A percentile compares a stretch with the other conserved stretches of the same genome.
These are phyloP conservation scores for Amoebophrya sp. DNA, from an alignment of 169 alveolate genomes.

Conservation along the genomic window DNA sequence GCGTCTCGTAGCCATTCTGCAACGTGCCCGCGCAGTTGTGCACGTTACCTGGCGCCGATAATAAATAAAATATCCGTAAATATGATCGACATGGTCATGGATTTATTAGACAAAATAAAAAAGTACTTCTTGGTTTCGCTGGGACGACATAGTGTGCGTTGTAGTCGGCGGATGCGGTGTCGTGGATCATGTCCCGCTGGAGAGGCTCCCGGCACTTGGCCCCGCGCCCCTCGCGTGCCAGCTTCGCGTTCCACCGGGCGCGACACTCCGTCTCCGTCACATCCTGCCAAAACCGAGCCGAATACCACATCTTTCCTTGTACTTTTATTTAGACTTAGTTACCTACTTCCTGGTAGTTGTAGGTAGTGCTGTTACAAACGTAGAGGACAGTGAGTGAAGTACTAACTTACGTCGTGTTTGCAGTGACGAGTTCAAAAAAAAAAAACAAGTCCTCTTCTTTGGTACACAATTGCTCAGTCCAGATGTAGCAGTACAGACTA, in stretches of 20 bases:
- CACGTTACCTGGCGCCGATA: neutral
- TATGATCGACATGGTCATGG: no score
- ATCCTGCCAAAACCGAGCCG: neutral
- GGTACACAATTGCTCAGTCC: no score
- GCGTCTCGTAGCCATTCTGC: neutral
- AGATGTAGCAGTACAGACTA: no score
- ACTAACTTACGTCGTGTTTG: no score
- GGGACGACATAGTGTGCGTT: neutral
- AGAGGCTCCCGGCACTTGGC: neutral
- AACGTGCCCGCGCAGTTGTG: neutral
- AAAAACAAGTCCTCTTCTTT: no score
- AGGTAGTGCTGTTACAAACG: no score
- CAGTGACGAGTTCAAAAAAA: no score
- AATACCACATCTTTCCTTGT: neutral
- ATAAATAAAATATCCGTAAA: no score
- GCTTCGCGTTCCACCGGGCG: neutral
- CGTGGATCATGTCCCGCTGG: neutral
- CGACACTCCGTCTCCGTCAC: neutral
- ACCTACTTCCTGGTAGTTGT: no score
- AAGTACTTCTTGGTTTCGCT: neutral
- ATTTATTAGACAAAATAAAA: no score
- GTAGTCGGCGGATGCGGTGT: neutral
- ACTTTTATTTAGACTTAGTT: no score
- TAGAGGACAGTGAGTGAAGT: no score
- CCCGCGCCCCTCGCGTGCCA: neutral